Conservation (phyloP, 352 stramenopile genomes). For the Saprolegnia parasitica region DNA sequence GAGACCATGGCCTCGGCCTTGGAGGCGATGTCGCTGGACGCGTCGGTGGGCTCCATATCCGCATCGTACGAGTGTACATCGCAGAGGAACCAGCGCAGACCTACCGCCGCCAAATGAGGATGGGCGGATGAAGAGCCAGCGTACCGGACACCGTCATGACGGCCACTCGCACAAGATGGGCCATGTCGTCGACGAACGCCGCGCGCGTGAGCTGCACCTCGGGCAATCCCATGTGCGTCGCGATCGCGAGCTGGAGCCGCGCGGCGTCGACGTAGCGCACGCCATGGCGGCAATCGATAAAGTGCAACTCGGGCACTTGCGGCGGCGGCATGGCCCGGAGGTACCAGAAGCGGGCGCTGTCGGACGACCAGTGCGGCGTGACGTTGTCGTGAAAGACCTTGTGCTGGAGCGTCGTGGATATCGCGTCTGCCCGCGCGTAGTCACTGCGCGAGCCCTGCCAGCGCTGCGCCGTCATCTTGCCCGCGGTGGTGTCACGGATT, state of each 20-base stretch:
- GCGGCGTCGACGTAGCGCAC: background rate
- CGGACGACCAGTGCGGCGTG: background rate
- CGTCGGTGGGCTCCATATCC: background rate
- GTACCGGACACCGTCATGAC: background rate
- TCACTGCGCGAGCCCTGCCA: background rate
- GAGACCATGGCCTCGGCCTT: background rate
- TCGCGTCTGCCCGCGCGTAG: slow-evolving; percentile 3
- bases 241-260: background rate
- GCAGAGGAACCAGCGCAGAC: background rate
- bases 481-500: too few relatives aligned
- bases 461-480: background rate
- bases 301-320: background rate
- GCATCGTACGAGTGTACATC: slow-evolving; percentile 2
- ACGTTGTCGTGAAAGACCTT: slow-evolving; percentile 21
- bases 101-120: background rate
- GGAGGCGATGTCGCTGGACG: background rate
- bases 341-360: slow-evolving; percentile 14
- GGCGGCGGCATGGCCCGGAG: background rate
- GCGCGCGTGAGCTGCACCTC: background rate
- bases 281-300: background rate
- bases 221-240: background rate
- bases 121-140: background rate
- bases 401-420: background rate
- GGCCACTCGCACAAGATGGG: background rate
- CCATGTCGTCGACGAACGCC: background rate